Percentiles rank a stretch among this genome's conserved stretches.
These are phyloP conservation scores for Penicillium simplicissimum DNA, from an alignment of 495 filamentous ascomycete species.

Conservation along the genomic window DNA sequence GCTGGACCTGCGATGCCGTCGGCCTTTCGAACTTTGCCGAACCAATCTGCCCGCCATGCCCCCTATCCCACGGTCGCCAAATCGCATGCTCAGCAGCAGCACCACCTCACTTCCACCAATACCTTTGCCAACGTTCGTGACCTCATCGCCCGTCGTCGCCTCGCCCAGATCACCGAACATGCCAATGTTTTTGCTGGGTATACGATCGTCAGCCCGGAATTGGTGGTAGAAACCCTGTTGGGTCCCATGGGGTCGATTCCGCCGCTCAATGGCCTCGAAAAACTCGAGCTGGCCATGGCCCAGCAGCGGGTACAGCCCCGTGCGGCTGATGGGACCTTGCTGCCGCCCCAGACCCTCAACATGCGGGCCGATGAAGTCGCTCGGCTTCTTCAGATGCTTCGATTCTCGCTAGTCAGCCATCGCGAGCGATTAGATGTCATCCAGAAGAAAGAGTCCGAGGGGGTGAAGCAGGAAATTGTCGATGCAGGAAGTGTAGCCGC, in stretches of 20 bases:
- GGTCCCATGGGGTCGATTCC: conserved; percentile 51
- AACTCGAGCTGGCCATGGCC: conserved; percentile 51
- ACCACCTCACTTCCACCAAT: conserved; percentile 44
- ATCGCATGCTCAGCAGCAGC: conserved; percentile 40
- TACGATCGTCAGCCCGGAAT: conserved; percentile 48
- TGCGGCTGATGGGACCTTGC: conserved; percentile 44
- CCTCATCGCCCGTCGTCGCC: conserved; percentile 50
- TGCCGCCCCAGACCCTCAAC: conserved; percentile 47
- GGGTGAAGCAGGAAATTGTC: conserved; percentile 38
- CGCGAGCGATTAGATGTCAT: conserved; percentile 49
- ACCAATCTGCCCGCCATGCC: conserved; percentile 45
- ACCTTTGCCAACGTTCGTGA: conserved; percentile 52
- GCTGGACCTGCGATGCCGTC: conserved; percentile 51
- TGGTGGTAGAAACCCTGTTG: conserved; percentile 50
- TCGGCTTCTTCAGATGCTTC: conserved; percentile 48
- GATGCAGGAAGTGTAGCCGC: conserved; percentile 36
- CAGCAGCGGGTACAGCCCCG: conserved; percentile 50
- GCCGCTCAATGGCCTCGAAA: conserved; percentile 47
- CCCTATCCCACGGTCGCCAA: conserved; percentile 46
- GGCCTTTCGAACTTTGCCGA: conserved; percentile 50
- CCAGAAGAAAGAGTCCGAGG: conserved; percentile 47
- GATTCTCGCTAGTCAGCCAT: conserved; percentile 49
- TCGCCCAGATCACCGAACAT: conserved; percentile 53
- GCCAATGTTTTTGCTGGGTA: conserved; percentile 52
- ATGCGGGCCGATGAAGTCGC: conserved; percentile 52